A percentile compares a stretch with the other conserved stretches of the same genome.
Conservation (phyloP, 805 yeast genomes). For the Pichia thaimueangensis region DNA sequence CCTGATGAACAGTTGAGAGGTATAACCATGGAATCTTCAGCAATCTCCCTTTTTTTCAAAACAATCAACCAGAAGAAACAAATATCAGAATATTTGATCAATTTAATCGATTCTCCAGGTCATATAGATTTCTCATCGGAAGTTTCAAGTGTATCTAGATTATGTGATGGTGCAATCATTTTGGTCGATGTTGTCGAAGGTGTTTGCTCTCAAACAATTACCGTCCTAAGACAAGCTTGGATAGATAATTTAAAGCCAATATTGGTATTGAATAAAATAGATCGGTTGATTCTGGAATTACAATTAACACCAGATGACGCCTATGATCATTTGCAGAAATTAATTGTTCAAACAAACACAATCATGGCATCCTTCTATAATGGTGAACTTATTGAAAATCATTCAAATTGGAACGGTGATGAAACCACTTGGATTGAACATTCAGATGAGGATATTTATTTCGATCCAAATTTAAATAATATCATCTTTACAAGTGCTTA, state of each 20-base stretch:
- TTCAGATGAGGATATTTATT: constrained; percentile 77
- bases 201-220: constrained; percentile 94
- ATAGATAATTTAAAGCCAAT: constrained; percentile 83
- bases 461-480: constrained; percentile 80
- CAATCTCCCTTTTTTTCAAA: constrained; percentile 86
- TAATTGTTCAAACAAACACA: constrained; percentile 90
- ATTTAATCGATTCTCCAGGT: constrained; percentile 97
- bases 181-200: constrained; percentile 97
- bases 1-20: constrained; percentile 96
- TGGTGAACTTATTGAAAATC: constrained; percentile 89
- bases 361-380: constrained; percentile 90
- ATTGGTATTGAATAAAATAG: constrained; percentile 85
- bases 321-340: constrained; percentile 65
- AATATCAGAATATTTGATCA: constrained; percentile 75
- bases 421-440: constrained; percentile 58
- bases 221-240: constrained; percentile 94
- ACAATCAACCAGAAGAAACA: constrained; percentile 37
- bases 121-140: constrained; percentile 96
- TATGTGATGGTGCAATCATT: constrained; percentile 96
- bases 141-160: constrained; percentile 90
- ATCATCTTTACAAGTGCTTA: constrained; percentile 87
- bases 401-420: constrained; percentile 50
- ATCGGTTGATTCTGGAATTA: constrained; percentile 75
- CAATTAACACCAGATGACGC: constrained; percentile 82
- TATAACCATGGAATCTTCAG: constrained; percentile 96